Base-by-base conservation (phyloP, 805 yeast species). In the Hanseniaspora pseudoguilliermondii region DNA sequence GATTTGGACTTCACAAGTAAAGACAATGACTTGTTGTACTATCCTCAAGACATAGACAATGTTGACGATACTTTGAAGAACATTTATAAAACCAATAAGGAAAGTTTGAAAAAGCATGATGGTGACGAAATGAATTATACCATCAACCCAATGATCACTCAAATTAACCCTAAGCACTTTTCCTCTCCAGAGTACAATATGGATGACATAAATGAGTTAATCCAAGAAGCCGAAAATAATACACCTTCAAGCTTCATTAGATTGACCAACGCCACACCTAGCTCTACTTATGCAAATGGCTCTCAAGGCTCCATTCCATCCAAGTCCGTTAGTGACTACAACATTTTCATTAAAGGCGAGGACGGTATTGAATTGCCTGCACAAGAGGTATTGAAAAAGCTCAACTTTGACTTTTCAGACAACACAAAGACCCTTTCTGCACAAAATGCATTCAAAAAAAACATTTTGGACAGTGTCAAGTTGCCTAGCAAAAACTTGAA, bases 141-240 rank as follows among this genome's bases (percentile, higher is more conserved):
- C 35, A 53, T 53, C 15, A 53, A 53, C 29, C 56, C 56, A 38
- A 53, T 53, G 56, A 44, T 53, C n/a, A 53, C 56, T 7, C 56
- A 53, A 35, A 53, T 53, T n/a, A 53, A 53, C 21, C 56, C 56
- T 29, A 53, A 53, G 18, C 56, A 53, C 23, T 53, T 53, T 32
- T 48, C 41, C 6, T 53, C 56, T 38, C 42, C 56, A 6, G 56
- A 53, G 21, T 53, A 53, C 23, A 42, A 53, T 27, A 18, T 53
- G n/a, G 40, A 53, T 25, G 47, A 53, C 13, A 46, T 53, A 16
- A 49, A 53, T 39, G 36, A 38, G 18, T 5, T 53, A 25, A n/a
- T 53, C 5, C 56, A 53, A 40, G 56, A 53, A 39, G 56, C 56
- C 39, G 56, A 53, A 46, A 36, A 53, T n/a, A 29, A 3, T 25